These are phyloP conservation scores for Nigrospora sphaerica DNA, from an alignment of 2,329 filamentous ascomycete genomes.

Conservation along the genomic window DNA sequence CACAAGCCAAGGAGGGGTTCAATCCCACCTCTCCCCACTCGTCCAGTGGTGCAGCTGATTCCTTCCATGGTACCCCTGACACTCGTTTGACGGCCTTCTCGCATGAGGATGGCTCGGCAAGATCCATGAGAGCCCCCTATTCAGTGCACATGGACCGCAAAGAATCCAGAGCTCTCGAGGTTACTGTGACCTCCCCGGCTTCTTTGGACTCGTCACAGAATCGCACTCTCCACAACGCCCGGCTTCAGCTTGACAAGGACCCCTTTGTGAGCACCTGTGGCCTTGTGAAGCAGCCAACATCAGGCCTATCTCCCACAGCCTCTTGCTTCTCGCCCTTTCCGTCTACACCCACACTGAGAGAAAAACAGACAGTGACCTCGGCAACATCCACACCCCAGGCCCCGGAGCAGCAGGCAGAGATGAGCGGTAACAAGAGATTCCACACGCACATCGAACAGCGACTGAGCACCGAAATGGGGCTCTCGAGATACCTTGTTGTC, in stretches of 20 bases:
- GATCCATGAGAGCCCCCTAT: constrained; percentile 30
- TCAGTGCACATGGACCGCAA: constrained; percentile 20
- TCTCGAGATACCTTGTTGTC: constrained; percentile 39
- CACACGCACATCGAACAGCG: background rate
- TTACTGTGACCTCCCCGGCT: constrained; percentile 13
- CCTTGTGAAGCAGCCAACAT: constrained; percentile 23
- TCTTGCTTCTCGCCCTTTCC: constrained; percentile 48
- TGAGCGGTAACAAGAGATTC: background rate
- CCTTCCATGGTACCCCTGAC: constrained; percentile 56
- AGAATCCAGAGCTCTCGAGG: constrained; percentile 18
- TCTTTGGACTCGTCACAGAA: constrained; percentile 12
- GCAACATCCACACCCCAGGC: background rate
- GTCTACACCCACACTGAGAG: background rate
- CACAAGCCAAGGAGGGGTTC: no score
- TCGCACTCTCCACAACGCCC: constrained; percentile 11
- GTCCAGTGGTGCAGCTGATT: constrained; percentile 44
- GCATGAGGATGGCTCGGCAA: constrained; percentile 45
- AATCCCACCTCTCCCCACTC: constrained; percentile 37
- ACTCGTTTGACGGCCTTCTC: constrained; percentile 59
- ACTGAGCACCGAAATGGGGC: constrained; percentile 37
- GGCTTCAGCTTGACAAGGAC: constrained; percentile 31
- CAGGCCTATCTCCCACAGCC: constrained; percentile 57
- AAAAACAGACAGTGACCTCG: background rate
- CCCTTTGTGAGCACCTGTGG: constrained; percentile 42
- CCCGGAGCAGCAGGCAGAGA: background rate